Conservation (phyloP, 306 rosid genomes). For the Inga leiocalycina region DNA sequence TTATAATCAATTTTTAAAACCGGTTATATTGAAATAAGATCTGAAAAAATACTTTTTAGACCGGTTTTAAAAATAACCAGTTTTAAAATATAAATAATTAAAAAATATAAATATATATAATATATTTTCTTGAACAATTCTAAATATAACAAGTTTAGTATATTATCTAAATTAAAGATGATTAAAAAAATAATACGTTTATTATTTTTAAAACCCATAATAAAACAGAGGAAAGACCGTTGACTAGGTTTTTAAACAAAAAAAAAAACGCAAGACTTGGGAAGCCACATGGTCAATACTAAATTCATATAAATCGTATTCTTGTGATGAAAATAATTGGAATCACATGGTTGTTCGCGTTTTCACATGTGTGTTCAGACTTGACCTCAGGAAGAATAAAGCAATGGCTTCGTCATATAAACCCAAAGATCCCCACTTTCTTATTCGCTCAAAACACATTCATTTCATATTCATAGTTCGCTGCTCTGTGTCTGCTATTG, state of each 20-base stretch:
- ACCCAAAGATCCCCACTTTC: not conserved
- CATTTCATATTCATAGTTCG: not conserved
- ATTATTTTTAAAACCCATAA: too few species aligned
- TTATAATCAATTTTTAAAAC: too few species aligned
- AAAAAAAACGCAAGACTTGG: not conserved
- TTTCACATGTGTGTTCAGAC: not conserved
- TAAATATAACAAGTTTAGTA: too few species aligned
- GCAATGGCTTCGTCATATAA: not conserved
- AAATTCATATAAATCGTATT: not conserved
- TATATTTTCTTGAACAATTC: too few species aligned
- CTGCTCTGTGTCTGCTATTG: not conserved
- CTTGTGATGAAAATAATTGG: not conserved
- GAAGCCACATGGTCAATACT: not conserved
- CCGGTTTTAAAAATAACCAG: too few species aligned
- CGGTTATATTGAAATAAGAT: too few species aligned
- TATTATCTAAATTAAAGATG: too few species aligned
- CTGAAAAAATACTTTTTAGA: too few species aligned
- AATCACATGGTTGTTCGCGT: not conserved
- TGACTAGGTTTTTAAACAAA: not conserved
- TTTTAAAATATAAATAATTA: too few species aligned
- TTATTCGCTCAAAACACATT: not conserved
- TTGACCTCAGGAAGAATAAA: not conserved
- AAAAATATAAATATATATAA: too few species aligned
- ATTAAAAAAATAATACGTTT: too few species aligned
- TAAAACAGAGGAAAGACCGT: not conserved